phyloP scores from a whole-genome alignment of 768 basidiomycete genomes.

The Russula lepida region DNA sequence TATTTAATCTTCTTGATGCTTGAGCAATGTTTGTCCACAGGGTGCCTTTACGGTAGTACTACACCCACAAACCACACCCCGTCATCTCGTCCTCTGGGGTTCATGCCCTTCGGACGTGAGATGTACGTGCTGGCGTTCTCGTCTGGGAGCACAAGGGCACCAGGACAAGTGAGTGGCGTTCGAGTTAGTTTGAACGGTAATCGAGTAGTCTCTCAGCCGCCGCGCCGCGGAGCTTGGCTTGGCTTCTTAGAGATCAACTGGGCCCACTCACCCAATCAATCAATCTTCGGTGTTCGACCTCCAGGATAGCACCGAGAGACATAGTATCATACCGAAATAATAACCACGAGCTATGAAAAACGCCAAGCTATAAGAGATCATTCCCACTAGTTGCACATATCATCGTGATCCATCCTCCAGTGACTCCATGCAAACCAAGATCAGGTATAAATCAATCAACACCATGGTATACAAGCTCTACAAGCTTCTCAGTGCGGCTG shows the following conservation, averaged over 20 bases:
- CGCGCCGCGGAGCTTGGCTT: too few species aligned
- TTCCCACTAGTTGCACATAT: constrained; percentile 4
- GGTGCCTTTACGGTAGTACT: constrained; percentile 82
- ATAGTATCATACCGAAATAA: background rate
- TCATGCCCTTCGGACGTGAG: constrained; percentile 83
- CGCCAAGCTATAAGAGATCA: background rate
- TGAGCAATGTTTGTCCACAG: constrained; percentile 32
- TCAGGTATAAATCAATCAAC: constrained; percentile 31
- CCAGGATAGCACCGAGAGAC: too few species aligned
- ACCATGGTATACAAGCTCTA: constrained; percentile 64
- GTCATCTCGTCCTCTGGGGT: constrained; percentile 86
- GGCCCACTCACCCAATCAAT: background rate
- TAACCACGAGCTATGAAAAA: too few species aligned
- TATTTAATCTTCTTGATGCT: too few species aligned
- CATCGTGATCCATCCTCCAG: constrained; percentile 14
- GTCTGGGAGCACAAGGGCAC: constrained; percentile 78
- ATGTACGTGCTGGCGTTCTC: constrained; percentile 74
- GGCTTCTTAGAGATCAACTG: too few species aligned
- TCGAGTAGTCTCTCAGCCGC: too few species aligned
- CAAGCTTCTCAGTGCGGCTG: background rate
- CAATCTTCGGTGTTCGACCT: background rate
- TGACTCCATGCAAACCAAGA: constrained; percentile 9
- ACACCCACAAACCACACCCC: constrained; percentile 69
- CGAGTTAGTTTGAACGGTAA: too few species aligned
- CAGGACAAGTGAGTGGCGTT: too few species aligned